phyloP scores from a whole-genome alignment of 2,329 filamentous ascomycete genomes.

The Truncatella angustata region DNA sequence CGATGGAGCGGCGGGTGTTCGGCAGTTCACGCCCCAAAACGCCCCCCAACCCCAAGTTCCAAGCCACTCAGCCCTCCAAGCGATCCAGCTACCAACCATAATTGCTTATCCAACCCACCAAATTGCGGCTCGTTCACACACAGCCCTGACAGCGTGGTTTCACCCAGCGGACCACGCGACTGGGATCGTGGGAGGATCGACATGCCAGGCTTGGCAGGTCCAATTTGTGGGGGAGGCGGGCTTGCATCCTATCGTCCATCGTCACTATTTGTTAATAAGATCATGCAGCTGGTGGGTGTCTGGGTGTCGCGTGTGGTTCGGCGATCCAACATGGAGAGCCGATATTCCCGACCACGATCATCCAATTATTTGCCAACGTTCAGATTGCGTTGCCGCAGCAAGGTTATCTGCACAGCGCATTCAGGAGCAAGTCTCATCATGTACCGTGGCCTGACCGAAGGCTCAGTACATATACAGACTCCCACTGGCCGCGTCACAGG shows the following conservation, averaged over 20 bases:
- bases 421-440: no score
- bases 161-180: background rate
- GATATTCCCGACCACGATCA: constrained; percentile 1
- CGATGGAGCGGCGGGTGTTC: background rate
- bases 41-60: background rate
- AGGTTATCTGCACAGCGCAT: no score
- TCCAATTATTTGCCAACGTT: no score
- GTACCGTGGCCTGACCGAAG: no score
- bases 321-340: background rate
- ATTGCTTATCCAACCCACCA: background rate
- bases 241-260: no score
- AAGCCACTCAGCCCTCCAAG: background rate
- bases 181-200: background rate
- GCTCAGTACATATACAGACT: no score
- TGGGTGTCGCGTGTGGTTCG: background rate
- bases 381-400: no score
- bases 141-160: constrained; percentile 1
- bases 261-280: no score
- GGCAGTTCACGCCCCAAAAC: background rate
- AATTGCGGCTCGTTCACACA: constrained; percentile 5
- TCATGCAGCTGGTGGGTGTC: background rate
- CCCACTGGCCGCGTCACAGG: constrained; percentile 3
- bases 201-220: constrained; percentile 6
- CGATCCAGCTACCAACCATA: no score
- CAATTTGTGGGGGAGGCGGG: no score